These are phyloP conservation scores for Prunus dulcis DNA, from an alignment of 306 rosid species.

Conservation along the genomic window DNA sequence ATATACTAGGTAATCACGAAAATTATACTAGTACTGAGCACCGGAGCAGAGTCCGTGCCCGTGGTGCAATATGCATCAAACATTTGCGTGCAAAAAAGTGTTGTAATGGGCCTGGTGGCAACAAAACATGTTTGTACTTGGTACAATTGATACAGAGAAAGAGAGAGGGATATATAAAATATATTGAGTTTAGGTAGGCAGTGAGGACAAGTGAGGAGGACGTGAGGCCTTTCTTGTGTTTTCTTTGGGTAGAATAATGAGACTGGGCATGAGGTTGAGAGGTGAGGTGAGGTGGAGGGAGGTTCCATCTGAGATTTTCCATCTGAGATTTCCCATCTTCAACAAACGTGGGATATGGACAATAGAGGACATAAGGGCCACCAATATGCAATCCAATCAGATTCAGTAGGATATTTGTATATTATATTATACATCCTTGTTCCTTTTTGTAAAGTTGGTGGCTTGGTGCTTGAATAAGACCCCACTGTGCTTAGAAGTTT, in stretches of 20 bases:
- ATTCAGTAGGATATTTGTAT: neutral
- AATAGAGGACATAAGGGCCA: neutral
- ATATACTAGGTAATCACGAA: too few relatives aligned
- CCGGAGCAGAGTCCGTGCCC: too few relatives aligned
- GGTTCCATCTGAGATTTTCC: neutral
- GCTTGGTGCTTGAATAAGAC: neutral
- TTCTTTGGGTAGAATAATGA: neutral
- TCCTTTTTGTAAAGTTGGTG: neutral
- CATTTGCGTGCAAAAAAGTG: too few relatives aligned
- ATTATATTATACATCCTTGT: neutral
- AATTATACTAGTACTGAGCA: too few relatives aligned
- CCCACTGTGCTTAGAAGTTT: neutral
- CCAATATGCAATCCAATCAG: neutral
- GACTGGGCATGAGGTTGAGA: too few relatives aligned
- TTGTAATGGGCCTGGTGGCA: too few relatives aligned
- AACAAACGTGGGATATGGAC: neutral
- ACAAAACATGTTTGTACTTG: neutral
- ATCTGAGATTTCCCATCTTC: neutral
- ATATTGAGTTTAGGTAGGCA: slow-evolving; percentile 8
- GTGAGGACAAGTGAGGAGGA: neutral
- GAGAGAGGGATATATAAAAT: neutral
- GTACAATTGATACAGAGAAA: neutral
- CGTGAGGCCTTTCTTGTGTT: slow-evolving; percentile 10
- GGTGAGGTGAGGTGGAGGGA: neutral
- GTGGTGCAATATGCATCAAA: too few relatives aligned